These are phyloP conservation scores for Ogataea minuta DNA, from an alignment of 805 yeast genomes.

Conservation along the genomic window DNA sequence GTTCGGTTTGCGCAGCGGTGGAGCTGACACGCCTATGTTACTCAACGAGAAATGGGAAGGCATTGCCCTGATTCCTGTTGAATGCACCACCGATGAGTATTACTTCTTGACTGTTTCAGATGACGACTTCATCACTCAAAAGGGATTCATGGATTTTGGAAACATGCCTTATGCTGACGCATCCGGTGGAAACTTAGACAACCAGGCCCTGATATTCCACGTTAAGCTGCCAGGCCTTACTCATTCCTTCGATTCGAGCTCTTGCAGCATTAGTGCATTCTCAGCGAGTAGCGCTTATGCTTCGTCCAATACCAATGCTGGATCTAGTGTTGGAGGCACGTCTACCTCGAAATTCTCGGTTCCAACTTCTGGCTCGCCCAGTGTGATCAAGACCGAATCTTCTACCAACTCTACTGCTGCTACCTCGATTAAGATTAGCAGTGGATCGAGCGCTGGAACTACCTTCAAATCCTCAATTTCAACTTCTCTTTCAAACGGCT, in stretches of 20 bases:
- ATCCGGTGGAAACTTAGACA: conserved; percentile 28
- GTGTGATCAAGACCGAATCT: too few species aligned
- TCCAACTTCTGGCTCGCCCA: too few species aligned
- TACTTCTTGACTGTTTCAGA: conserved; percentile 29
- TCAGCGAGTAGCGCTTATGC: conserved; percentile 1
- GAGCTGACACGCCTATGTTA: conserved; percentile 24
- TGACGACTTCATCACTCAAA: conserved; percentile 33
- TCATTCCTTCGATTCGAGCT: conserved; percentile 1
- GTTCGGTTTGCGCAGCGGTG: conserved; percentile 36
- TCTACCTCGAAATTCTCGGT: too few species aligned
- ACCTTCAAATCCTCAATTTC: too few species aligned
- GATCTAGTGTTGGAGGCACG: background rate
- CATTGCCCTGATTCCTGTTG: conserved; percentile 30
- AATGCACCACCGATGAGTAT: conserved; percentile 32
- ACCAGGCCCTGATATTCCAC: conserved; percentile 32
- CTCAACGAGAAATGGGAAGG: conserved; percentile 37
- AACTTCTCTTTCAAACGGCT: too few species aligned
- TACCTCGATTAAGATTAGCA: background rate
- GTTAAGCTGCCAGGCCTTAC: conserved; percentile 29
- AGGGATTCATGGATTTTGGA: conserved; percentile 31
- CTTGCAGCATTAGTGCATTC: conserved; percentile 4
- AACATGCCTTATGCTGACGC: conserved; percentile 24
- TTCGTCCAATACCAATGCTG: background rate
- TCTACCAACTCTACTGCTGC: conserved; percentile 8
- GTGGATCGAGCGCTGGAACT: too few species aligned